Evolutionary conservation across 176 grass and related monocot genomes (phyloP).

Genomic region (Aegilops bicornis): DNA sequence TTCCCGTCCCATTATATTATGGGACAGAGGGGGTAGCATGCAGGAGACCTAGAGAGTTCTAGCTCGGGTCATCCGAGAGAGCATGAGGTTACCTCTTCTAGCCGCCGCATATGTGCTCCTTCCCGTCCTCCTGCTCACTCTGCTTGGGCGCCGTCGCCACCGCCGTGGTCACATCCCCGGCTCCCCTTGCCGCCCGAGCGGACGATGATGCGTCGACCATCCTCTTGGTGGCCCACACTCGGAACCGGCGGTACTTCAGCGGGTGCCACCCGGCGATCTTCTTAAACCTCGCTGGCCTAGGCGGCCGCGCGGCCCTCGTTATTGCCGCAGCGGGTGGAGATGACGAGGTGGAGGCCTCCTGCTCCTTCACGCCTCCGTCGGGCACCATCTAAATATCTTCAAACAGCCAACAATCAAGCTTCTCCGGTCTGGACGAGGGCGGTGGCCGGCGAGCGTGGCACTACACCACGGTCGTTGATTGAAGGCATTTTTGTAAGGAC

Average conservation of each 20-base stretch:
- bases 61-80: no score
- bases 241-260: slow-evolving; percentile 49
- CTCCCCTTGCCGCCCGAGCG: neutral
- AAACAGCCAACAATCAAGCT: neutral
- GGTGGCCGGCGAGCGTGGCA: slow-evolving; percentile 12
- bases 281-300: slow-evolving; percentile 35
- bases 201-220: slow-evolving; percentile 31
- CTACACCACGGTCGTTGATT: no score
- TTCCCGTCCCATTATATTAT: no score
- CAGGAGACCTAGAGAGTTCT: no score
- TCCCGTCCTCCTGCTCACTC: slow-evolving; percentile 16
- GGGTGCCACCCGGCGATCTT: slow-evolving; percentile 27
- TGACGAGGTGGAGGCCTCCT: slow-evolving; percentile 22
- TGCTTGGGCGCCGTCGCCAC: neutral
- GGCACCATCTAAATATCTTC: slow-evolving; percentile 39
- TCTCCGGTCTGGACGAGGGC: neutral
- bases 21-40: no score
- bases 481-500: no score
- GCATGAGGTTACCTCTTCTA: slow-evolving; percentile 64
- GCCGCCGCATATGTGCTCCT: slow-evolving; percentile 38
- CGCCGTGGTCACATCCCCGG: slow-evolving; percentile 30
- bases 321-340: neutral
- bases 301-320: slow-evolving; percentile 18
- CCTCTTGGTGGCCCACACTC: slow-evolving; percentile 29
- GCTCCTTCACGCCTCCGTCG: slow-evolving; percentile 41